Percentiles rank a stretch among this genome's conserved stretches.
Evolutionary conservation across 345 rosid genomes (phyloP).

Genomic region (Eucalyptus guilfoylei): DNA sequence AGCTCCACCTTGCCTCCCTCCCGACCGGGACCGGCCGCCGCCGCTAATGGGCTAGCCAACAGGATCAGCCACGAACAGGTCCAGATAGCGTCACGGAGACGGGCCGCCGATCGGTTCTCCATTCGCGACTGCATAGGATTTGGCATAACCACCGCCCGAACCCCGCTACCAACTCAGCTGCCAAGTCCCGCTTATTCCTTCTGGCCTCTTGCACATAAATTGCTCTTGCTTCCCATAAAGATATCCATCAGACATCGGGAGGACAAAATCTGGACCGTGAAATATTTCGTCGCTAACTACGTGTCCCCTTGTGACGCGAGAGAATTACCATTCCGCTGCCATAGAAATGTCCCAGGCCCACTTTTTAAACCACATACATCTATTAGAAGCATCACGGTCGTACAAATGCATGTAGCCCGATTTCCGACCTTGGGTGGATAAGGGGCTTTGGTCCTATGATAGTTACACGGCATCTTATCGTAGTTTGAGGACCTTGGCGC

Average conservation of each 20-base stretch:
- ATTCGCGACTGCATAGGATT: neutral
- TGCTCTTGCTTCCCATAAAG: neutral
- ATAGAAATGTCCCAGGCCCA: neutral
- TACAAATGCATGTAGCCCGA: neutral
- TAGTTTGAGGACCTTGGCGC: fast-evolving
- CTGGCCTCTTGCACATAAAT: neutral
- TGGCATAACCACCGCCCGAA: fast-evolving
- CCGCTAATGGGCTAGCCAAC: neutral
- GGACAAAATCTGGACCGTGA: neutral
- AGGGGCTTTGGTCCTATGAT: neutral
- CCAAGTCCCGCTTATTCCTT: neutral
- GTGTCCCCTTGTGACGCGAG: neutral
- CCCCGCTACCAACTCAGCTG: neutral
- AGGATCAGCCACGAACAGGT: neutral
- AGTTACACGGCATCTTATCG: neutral
- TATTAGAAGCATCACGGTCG: neutral
- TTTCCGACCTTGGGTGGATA: neutral
- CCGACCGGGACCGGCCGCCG: neutral
- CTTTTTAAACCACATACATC: neutral
- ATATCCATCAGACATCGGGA: neutral
- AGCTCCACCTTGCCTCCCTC: neutral
- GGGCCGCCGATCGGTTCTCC: neutral
- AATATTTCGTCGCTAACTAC: neutral
- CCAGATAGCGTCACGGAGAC: neutral
- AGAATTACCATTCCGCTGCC: neutral